phyloP scores from a whole-genome alignment of 345 rosid genomes.

The Citrus sp. region DNA sequence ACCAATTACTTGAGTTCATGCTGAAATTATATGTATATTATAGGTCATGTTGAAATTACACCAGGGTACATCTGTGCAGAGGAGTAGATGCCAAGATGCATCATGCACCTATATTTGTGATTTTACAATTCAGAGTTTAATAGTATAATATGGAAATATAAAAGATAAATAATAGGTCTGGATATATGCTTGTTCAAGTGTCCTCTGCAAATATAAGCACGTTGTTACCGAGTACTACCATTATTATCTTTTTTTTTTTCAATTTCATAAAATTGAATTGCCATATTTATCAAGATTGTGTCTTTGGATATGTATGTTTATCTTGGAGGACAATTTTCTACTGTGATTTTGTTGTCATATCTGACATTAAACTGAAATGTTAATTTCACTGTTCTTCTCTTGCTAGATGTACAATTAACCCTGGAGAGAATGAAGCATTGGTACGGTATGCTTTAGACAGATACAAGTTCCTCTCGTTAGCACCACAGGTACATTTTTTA shows the following conservation, averaged over 20 bases:
- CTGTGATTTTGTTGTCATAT: not conserved
- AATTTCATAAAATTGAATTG: not conserved
- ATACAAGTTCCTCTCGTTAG: conserved; percentile 74
- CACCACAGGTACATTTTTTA: conserved; percentile 60
- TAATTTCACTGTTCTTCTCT: conserved; percentile 12
- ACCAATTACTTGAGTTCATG: not conserved
- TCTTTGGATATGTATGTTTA: not conserved
- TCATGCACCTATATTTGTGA: not conserved
- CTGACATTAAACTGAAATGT: not conserved
- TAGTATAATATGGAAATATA: not conserved
- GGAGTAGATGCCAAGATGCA: not conserved
- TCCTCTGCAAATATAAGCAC: not conserved
- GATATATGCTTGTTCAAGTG: not conserved
- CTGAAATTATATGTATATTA: not conserved
- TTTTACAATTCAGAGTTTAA: not conserved
- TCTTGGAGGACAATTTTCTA: not conserved
- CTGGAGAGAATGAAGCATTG: conserved; percentile 92
- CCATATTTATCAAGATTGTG: not conserved
- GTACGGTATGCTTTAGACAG: conserved; percentile 91
- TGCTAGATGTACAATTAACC: conserved; percentile 88
- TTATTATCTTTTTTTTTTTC: not conserved
- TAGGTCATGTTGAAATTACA: not conserved
- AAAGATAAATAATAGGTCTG: not conserved
- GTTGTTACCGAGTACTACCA: not conserved
- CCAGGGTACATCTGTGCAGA: not conserved